phyloP scores from a whole-genome alignment of 2,329 filamentous ascomycete genomes.

The Alternaria triticimaculans region DNA sequence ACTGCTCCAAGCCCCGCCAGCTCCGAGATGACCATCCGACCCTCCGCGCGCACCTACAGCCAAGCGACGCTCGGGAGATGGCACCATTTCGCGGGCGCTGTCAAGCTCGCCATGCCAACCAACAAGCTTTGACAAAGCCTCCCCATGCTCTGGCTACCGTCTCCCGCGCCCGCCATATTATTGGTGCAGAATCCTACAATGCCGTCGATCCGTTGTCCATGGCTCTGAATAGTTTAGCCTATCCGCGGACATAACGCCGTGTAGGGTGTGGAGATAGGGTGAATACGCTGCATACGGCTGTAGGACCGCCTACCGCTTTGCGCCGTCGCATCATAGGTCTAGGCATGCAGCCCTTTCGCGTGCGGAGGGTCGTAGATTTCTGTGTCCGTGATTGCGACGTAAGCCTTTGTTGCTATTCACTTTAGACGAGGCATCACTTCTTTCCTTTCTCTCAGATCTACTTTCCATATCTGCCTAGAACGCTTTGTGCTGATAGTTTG shows the following conservation, averaged over 20 bases:
- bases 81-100: background rate
- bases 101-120: background rate
- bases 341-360: background rate
- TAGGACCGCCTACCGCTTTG: background rate
- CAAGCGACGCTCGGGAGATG: background rate
- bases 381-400: background rate
- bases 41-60: constrained; percentile 1
- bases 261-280: background rate
- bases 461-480: background rate
- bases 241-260: background rate
- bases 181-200: background rate
- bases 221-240: background rate
- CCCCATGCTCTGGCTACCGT: background rate
- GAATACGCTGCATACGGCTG: background rate
- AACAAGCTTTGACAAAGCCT: background rate
- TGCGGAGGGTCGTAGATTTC: constrained; percentile 3
- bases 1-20: background rate
- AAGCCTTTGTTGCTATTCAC: background rate
- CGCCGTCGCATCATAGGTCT: background rate
- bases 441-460: background rate
- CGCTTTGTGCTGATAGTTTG: background rate
- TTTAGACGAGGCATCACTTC: background rate
- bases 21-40: constrained; percentile 2
- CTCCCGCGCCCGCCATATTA: background rate
- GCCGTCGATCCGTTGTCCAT: background rate